phyloP scores from a whole-genome alignment of 345 rosid species.

The Conringia planisiliqua region DNA sequence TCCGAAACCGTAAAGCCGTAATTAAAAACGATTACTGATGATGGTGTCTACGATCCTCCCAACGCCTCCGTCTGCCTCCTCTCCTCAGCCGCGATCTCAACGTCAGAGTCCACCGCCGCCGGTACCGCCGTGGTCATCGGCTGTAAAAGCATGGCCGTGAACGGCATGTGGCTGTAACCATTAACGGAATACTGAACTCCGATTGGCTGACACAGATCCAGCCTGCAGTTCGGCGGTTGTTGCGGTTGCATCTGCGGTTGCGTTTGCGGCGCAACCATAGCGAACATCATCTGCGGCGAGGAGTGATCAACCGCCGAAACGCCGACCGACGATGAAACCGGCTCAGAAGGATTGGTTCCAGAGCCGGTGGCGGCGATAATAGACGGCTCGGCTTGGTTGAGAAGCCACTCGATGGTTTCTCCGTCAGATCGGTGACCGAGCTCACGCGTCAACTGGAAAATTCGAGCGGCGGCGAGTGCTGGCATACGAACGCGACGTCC shows the following conservation, averaged over 20 bases:
- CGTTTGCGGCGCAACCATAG: background rate
- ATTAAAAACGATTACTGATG: background rate
- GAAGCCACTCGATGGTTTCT: slow-evolving; percentile 72
- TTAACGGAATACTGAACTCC: slow-evolving; percentile 6
- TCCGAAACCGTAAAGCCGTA: background rate
- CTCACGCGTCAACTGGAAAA: slow-evolving; percentile 72
- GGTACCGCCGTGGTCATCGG: slow-evolving; percentile 8
- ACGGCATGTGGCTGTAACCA: slow-evolving; percentile 26
- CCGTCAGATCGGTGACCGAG: slow-evolving; percentile 71
- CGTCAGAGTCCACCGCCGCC: background rate
- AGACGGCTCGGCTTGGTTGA: slow-evolving; percentile 55
- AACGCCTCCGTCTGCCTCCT: background rate
- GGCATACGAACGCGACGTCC: slow-evolving; percentile 77
- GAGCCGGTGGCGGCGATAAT: slow-evolving; percentile 58
- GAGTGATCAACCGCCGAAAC: slow-evolving; percentile 26
- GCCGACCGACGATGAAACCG: slow-evolving; percentile 37
- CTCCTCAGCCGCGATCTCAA: slow-evolving; percentile 5
- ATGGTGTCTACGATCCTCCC: background rate
- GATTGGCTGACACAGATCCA: slow-evolving; percentile 18
- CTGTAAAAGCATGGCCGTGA: slow-evolving; percentile 25
- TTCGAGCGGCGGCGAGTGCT: slow-evolving; percentile 63
- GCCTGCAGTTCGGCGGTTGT: slow-evolving; percentile 2
- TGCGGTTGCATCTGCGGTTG: slow-evolving; percentile 1
- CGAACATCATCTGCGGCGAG: slow-evolving; percentile 21
- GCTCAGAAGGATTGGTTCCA: slow-evolving; percentile 44